A percentile compares a stretch with the other conserved stretches of the same genome.
Conservation (phyloP, 2,329 filamentous ascomycete species). For the Aspergillus calidoustus region DNA sequence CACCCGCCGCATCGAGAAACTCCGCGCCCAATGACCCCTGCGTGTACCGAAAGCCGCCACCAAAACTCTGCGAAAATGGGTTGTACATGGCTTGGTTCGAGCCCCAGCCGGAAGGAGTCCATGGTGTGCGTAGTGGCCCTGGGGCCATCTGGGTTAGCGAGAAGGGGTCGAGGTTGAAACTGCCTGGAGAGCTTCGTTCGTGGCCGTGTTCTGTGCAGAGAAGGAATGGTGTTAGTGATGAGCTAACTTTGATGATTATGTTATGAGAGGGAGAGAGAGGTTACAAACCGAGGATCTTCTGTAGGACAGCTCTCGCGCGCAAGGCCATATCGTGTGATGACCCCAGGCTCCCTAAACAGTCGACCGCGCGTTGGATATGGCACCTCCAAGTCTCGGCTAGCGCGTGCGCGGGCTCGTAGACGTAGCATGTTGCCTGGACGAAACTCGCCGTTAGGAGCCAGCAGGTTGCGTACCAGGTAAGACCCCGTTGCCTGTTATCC, state of each 20-base stretch:
- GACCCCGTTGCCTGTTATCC: slow-evolving; percentile 22
- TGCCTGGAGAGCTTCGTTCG: neutral
- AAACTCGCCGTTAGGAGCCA: slow-evolving; percentile 31
- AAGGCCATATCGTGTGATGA: slow-evolving; percentile 28
- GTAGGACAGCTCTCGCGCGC: slow-evolving; percentile 23
- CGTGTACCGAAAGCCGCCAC: slow-evolving; percentile 20
- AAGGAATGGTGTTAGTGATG: neutral
- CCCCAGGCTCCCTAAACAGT: slow-evolving; percentile 24
- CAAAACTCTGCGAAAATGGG: slow-evolving; percentile 17
- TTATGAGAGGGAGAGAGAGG: no score
- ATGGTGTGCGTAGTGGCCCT: slow-evolving; percentile 15
- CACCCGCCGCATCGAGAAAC: slow-evolving; percentile 24
- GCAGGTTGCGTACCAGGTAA: slow-evolving; percentile 30
- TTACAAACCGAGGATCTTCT: slow-evolving; percentile 21
- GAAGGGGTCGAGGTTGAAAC: slow-evolving; percentile 11
- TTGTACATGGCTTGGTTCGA: slow-evolving; percentile 18
- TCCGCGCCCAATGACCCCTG: slow-evolving; percentile 27
- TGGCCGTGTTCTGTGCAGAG: slow-evolving; percentile 13
- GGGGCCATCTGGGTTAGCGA: slow-evolving; percentile 10
- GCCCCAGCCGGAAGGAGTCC: slow-evolving; percentile 11
- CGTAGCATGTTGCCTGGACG: slow-evolving; percentile 29
- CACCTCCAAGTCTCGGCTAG: slow-evolving; percentile 20
- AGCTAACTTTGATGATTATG: no score
- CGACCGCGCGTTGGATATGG: slow-evolving; percentile 24
- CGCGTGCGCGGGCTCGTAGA: slow-evolving; percentile 25